These are phyloP conservation scores for Athelia psychrophila DNA, from an alignment of 1,284 basidiomycete genomes.

Conservation along the genomic window DNA sequence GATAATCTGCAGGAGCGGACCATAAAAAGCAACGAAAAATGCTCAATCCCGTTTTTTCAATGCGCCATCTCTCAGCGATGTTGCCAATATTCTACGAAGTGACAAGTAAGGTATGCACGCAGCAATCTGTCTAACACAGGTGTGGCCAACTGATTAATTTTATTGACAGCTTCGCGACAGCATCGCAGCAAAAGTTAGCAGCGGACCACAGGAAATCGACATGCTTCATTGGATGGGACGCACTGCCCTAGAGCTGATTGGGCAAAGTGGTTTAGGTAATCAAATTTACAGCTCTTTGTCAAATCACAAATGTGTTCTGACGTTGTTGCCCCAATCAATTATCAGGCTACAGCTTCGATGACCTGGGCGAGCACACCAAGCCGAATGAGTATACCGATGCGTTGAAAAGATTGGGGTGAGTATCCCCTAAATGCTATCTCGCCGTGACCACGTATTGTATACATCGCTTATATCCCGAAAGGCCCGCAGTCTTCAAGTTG, in stretches of 20 bases:
- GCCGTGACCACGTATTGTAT: not conserved
- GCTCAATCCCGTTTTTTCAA: constrained; percentile 46
- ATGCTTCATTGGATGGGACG: constrained; percentile 37
- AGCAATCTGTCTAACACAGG: no score
- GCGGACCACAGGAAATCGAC: constrained; percentile 31
- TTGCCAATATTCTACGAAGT: constrained; percentile 36
- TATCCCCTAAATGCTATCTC: not conserved
- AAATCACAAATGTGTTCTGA: constrained; percentile 15
- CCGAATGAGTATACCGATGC: not conserved
- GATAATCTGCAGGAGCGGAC: constrained; percentile 29
- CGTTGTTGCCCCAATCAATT: not conserved
- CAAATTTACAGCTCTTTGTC: no score
- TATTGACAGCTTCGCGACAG: constrained; percentile 26
- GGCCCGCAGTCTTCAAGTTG: constrained; percentile 18
- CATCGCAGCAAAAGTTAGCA: constrained; percentile 6
- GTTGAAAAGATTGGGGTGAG: not conserved
- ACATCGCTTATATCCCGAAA: constrained; percentile 3
- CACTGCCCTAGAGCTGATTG: constrained; percentile 32
- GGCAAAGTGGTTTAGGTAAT: constrained; percentile 13
- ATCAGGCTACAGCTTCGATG: constrained; percentile 1
- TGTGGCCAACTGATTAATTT: no score
- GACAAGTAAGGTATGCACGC: constrained; percentile 22
- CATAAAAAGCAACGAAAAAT: constrained; percentile 44
- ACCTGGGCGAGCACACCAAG: not conserved
- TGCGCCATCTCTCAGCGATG: constrained; percentile 39